phyloP scores from a whole-genome alignment of 2,329 filamentous ascomycete genomes.

The Alternaria triticina region DNA sequence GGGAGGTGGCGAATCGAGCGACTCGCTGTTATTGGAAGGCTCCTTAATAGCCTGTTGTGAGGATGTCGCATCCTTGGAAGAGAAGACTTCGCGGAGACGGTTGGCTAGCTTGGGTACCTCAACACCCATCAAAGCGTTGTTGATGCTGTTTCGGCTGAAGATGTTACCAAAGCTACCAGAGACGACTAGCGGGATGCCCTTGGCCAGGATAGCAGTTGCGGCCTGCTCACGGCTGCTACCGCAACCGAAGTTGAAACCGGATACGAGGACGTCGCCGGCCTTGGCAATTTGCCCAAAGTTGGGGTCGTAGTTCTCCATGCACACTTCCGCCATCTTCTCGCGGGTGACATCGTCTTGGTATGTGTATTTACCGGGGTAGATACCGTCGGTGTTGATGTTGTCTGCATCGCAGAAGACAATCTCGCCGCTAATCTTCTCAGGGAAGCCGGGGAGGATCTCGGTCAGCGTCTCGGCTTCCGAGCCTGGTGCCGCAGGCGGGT shows the following conservation, averaged over 20 bases:
- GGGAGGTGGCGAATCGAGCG: conserved; percentile 57
- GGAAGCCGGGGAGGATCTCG: conserved; percentile 84
- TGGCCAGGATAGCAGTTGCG: conserved; percentile 84
- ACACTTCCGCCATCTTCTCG: conserved; percentile 84
- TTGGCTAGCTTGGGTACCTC: conserved; percentile 72
- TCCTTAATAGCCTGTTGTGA: conserved; percentile 55
- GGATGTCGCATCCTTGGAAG: conserved; percentile 28
- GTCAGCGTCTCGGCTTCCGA: conserved; percentile 56
- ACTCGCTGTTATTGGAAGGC: conserved; percentile 58
- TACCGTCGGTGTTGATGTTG: conserved; percentile 90
- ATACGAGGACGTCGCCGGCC: conserved; percentile 79
- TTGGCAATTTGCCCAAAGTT: conserved; percentile 69
- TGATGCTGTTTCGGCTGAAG: conserved; percentile 79
- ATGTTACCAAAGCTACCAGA: conserved; percentile 85
- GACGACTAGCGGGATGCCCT: conserved; percentile 79
- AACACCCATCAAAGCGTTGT: conserved; percentile 76
- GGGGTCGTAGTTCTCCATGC: conserved; percentile 93
- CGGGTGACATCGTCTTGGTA: conserved; percentile 83
- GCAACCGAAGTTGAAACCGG: conserved; percentile 88
- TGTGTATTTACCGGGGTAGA: conserved; percentile 91
- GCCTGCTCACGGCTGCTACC: conserved; percentile 84
- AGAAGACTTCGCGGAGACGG: conserved; percentile 68
- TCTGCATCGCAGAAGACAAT: conserved; percentile 87
- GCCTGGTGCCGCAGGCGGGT: conserved; percentile 38
- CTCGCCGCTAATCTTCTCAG: conserved; percentile 80